Conservation (phyloP, 345 rosid genomes). For the Sonneratia caseolaris region DNA sequence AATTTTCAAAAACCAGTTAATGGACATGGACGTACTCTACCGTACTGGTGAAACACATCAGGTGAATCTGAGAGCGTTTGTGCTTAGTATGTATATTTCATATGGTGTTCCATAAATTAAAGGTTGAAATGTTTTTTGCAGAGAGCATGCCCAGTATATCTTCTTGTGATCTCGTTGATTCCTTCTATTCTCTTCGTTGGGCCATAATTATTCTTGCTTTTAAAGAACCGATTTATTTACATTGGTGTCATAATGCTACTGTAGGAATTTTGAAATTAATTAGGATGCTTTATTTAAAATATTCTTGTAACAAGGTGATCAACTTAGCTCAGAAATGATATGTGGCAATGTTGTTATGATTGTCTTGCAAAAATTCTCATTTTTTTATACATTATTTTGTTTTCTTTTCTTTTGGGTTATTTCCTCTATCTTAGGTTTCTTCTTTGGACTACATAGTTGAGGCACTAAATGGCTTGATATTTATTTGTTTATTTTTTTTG, state of each 20-base stretch:
- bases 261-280: neutral
- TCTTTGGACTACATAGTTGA: neutral
- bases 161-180: neutral
- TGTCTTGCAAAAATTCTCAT: neutral
- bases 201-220: neutral
- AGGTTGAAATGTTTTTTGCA: neutral
- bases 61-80: constrained; percentile 21
- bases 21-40: constrained; percentile 71
- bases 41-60: constrained; percentile 72
- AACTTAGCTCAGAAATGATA: neutral
- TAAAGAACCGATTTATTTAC: neutral
- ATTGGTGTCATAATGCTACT: neutral
- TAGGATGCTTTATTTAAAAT: neutral
- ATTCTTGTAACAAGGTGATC: neutral
- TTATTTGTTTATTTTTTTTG: too few species aligned
- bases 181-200: neutral
- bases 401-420: neutral
- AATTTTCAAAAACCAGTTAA: constrained; percentile 42
- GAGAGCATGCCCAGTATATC: neutral
- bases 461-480: neutral
- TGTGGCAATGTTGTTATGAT: neutral
- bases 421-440: neutral
- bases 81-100: too few species aligned
- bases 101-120: neutral
- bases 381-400: neutral